These are phyloP conservation scores for Cryptococcus wingfieldii DNA, from an alignment of 1,284 basidiomycete genomes.

Conservation along the genomic window DNA sequence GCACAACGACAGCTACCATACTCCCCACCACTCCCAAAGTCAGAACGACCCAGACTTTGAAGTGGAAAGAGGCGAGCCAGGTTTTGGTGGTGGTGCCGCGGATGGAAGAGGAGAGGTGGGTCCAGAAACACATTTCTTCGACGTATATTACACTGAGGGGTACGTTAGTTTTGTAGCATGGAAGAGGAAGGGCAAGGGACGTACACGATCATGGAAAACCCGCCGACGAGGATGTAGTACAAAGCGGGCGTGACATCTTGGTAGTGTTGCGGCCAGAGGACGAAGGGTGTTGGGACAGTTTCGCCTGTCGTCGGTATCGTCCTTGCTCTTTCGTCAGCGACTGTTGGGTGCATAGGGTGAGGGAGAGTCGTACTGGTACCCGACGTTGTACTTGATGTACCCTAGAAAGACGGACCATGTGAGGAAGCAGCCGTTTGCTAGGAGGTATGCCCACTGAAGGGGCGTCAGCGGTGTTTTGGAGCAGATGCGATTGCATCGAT, in stretches of 20 bases:
- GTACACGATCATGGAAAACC: slow-evolving; percentile 3
- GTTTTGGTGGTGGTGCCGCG: slow-evolving; percentile 3
- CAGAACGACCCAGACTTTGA: slow-evolving; percentile 8
- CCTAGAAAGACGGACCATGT: slow-evolving; percentile 4
- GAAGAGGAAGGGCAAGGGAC: no score
- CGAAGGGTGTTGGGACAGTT: slow-evolving; percentile 1
- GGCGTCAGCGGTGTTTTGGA: neutral
- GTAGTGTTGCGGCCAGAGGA: slow-evolving; percentile 5
- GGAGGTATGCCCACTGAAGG: slow-evolving; percentile 6
- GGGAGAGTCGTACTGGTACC: slow-evolving; percentile 2
- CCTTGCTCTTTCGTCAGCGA: no score
- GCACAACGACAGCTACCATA: neutral
- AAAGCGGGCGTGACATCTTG: neutral
- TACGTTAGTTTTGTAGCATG: no score
- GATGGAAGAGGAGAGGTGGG: slow-evolving; percentile 8
- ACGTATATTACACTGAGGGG: neutral
- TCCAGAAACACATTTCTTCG: slow-evolving; percentile 12
- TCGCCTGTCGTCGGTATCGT: neutral
- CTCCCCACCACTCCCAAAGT: neutral
- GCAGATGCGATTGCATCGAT: no score
- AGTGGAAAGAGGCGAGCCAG: slow-evolving; percentile 6
- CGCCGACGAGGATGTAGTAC: slow-evolving; percentile 9
- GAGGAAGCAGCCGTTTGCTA: slow-evolving; percentile 3
- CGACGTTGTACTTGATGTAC: slow-evolving; percentile 11
- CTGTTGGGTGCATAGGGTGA: no score